phyloP scores from a whole-genome alignment of 768 basidiomycete genomes.

The Auriscalpium microsporum region DNA sequence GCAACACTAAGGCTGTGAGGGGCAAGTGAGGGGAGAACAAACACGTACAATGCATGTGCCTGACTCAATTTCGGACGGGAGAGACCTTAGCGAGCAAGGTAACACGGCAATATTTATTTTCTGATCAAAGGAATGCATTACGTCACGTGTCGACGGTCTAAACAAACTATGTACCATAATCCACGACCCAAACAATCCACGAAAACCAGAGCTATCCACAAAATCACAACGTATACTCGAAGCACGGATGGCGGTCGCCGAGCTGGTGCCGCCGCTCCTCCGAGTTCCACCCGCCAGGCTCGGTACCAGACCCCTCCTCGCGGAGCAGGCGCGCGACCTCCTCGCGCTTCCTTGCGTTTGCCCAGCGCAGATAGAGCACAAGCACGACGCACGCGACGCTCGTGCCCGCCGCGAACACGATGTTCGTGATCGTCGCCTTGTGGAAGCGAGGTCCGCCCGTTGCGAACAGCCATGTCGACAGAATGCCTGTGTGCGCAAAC shows the following conservation, averaged over 20 bases:
- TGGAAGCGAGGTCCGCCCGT: slow-evolving; percentile 8
- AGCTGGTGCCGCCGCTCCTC: slow-evolving; percentile 3
- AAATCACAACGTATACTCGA: slow-evolving; percentile 8
- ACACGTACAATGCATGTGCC: no score
- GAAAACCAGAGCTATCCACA: no score
- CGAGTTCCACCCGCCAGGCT: slow-evolving; percentile 9
- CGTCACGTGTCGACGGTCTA: no score
- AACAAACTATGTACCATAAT: no score
- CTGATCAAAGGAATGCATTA: no score
- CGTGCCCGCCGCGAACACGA: slow-evolving; percentile 2
- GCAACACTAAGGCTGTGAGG: no score
- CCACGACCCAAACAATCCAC: no score
- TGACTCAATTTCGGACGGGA: no score
- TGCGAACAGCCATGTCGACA: background rate
- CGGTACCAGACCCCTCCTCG: background rate
- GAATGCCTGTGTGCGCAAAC: background rate
- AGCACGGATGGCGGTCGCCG: slow-evolving; percentile 12
- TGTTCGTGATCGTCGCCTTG: slow-evolving; percentile 8
- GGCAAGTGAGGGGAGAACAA: no score
- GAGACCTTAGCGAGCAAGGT: no score
- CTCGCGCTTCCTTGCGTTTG: slow-evolving; percentile 4
- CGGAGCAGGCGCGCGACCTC: background rate
- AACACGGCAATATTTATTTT: no score
- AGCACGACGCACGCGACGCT: background rate
- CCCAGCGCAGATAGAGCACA: slow-evolving; percentile 1